These are phyloP conservation scores for Hordeum vulgare DNA, from an alignment of 176 grass and related monocot genomes.

Conservation along the genomic window DNA sequence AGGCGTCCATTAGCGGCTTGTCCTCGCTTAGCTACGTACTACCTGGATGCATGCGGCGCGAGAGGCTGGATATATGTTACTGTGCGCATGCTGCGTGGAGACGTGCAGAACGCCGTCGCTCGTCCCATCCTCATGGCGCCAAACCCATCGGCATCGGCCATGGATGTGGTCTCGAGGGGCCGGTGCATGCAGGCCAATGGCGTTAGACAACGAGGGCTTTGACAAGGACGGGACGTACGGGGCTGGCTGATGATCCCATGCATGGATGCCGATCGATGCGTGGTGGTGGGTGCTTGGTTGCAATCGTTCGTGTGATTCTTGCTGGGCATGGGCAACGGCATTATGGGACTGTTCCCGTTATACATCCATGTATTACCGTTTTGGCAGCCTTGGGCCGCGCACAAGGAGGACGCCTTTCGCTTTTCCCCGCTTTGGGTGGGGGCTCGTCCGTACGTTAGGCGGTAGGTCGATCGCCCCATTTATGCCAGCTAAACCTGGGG, in stretches of 20 bases:
- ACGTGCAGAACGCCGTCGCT: neutral
- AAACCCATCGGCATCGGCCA: neutral
- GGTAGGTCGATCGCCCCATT: neutral
- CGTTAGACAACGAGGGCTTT: constrained; percentile 3
- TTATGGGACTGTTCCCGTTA: neutral
- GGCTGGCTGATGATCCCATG: neutral
- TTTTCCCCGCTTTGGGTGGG: neutral
- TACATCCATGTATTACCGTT: neutral
- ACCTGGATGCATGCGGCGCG: no score
- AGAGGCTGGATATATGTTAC: neutral
- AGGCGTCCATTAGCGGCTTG: constrained; percentile 31
- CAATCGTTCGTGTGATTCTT: constrained; percentile 26
- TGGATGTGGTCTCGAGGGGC: constrained; percentile 20
- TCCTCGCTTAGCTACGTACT: constrained; percentile 13
- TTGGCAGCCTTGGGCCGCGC: neutral
- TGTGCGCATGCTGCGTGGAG: neutral
- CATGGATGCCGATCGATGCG: neutral
- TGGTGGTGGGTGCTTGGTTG: constrained; percentile 1
- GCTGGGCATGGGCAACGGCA: no score
- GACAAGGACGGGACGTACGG: constrained; percentile 25
- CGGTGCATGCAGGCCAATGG: neutral
- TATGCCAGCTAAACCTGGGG: neutral
- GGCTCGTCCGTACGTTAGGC: neutral
- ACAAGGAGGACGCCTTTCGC: neutral
- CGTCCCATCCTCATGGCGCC: neutral